Evolutionary conservation across 1,284 basidiomycete species (phyloP).

Genomic region (Microbotryum saponariae): DNA sequence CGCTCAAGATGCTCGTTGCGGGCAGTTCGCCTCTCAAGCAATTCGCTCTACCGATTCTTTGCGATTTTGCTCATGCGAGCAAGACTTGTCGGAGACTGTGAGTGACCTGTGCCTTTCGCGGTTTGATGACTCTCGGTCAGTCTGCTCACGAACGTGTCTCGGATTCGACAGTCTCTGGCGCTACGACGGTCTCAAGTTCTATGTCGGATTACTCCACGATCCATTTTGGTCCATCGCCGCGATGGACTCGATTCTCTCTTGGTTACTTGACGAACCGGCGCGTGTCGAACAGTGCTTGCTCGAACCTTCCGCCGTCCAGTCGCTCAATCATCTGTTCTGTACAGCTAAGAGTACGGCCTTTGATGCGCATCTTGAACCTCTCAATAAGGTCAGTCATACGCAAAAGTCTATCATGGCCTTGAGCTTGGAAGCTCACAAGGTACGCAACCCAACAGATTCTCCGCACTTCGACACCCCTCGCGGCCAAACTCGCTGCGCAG

Average conservation of each 20-base stretch:
- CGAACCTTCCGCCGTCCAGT: constrained; percentile 60
- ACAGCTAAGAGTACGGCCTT: constrained; percentile 84
- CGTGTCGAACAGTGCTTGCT: constrained; percentile 82
- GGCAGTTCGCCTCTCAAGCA: constrained; percentile 86
- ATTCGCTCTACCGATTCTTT: constrained; percentile 91
- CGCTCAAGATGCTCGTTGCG: constrained; percentile 76
- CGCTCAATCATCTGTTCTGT: constrained; percentile 74
- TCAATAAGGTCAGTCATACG: constrained; percentile 34
- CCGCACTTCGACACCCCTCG: constrained; percentile 65
- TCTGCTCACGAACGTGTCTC: background rate
- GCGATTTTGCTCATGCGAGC: constrained; percentile 86
- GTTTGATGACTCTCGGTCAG: background rate
- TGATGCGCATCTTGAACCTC: constrained; percentile 84
- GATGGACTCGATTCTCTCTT: constrained; percentile 79
- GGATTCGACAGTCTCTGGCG: constrained; percentile 32
- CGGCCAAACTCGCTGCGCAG: constrained; percentile 63
- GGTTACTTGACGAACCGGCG: constrained; percentile 91
- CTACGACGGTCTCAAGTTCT: constrained; percentile 50
- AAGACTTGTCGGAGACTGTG: constrained; percentile 77
- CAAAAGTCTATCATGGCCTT: background rate
- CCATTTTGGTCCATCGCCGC: constrained; percentile 94
- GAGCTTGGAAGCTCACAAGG: background rate
- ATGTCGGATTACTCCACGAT: constrained; percentile 75
- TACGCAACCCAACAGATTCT: constrained; percentile 56
- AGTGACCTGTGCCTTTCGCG: constrained; percentile 18